Conservation (phyloP, 2,329 filamentous ascomycete genomes). For the Diaporthe eres region DNA sequence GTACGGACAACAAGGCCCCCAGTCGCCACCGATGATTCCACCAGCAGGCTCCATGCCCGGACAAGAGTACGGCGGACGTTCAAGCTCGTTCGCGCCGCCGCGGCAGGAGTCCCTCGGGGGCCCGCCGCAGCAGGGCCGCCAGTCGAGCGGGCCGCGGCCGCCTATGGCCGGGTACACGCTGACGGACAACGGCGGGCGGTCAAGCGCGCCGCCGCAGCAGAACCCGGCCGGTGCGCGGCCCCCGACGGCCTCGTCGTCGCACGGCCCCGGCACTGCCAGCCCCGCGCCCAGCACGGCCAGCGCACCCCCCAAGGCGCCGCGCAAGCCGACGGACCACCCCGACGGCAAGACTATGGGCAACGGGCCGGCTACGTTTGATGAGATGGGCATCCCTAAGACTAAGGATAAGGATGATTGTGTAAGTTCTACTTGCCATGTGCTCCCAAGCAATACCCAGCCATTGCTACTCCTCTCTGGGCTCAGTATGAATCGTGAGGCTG, state of each 20-base stretch:
- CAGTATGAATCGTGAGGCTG: not conserved
- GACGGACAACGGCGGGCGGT: conserved; percentile 47
- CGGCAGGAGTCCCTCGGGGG: conserved; percentile 31
- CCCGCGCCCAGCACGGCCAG: conserved; percentile 39
- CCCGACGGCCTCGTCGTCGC: conserved; percentile 33
- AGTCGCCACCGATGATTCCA: conserved; percentile 45
- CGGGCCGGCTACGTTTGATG: conserved; percentile 95
- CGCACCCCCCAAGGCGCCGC: conserved; percentile 11
- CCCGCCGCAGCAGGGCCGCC: conserved; percentile 18
- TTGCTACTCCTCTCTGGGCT: not conserved
- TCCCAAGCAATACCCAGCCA: no score
- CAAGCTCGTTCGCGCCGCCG: conserved; percentile 15
- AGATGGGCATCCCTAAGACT: conserved; percentile 92
- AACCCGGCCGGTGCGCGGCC: conserved; percentile 40
- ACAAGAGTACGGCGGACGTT: conserved; percentile 43
- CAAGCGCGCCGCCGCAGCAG: conserved; percentile 54
- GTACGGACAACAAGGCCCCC: conserved; percentile 31
- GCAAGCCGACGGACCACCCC: conserved; percentile 53
- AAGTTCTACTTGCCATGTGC: conserved; percentile 55
- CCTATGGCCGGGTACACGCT: conserved; percentile 22
- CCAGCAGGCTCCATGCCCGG: conserved; percentile 41
- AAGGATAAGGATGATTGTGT: conserved; percentile 94
- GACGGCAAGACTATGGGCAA: conserved; percentile 67
- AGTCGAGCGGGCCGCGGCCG: conserved; percentile 36
- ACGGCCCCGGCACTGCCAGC: conserved; percentile 34